Evolutionary conservation across 2,329 filamentous ascomycete genomes (phyloP), one percentile per base, ranked within the genome.

Genomic region (Sordariomycetes sp.): DNA sequence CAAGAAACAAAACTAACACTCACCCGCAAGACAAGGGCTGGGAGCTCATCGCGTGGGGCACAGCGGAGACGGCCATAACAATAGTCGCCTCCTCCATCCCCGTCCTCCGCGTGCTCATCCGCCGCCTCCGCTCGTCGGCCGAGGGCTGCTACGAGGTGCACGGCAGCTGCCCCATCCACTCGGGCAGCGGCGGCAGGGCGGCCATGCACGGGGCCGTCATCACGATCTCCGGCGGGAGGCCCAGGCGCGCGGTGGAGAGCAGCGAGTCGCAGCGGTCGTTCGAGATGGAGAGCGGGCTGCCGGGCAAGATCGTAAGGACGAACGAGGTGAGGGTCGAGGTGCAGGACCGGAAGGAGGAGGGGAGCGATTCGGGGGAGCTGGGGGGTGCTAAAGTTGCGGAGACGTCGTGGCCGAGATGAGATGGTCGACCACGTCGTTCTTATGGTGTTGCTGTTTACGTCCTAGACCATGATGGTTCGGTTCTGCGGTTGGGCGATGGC

Each of bases 51-150:
- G 61, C 62, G 40, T 61, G 60, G 59, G 59, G 60, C n/a, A 62
- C 59, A 10, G 61, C 62, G 18, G 63, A 65, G 43, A 59, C 60
- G 16, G 60, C 62, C 16, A 61, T 62, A 6, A 61, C 60, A 40
- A 62, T 62, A 25, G 43, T 62, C 20, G 60, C 60, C 12, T 56
- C 58, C 18, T 59, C 57, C 0, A 62, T 62, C 20, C 60, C 60
- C 3, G 55, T 60, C n/a, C 53, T 62, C 1, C 55, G 60, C 37
- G 37, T 43, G 3, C 37, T 43, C 37, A n/a, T 43, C 37, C 37
- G 14, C 12, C 37, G 14, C 37, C 37, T 43, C 37, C 37, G 37
- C 37, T 16, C 14, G 4, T 43, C 37, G 14, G 37, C 37, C 6
- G 37, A n/a, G 6, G 14, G 37, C 6, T n/a, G 37, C 18, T 43